Conservation (phyloP, 2,329 filamentous ascomycete genomes). For the Alternaria triticimaculans region DNA sequence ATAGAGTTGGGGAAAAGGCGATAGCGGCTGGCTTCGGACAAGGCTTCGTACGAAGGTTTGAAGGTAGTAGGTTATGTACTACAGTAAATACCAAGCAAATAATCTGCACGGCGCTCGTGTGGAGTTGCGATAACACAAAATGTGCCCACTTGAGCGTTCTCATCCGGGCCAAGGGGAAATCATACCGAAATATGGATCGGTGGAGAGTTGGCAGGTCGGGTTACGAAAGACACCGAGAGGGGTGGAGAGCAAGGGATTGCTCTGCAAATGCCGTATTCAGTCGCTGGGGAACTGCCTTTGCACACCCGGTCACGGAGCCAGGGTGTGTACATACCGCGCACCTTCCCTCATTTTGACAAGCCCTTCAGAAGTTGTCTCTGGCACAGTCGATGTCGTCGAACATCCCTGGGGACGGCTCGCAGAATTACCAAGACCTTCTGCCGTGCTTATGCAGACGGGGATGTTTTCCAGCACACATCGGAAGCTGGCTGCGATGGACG, state of each 20-base stretch:
- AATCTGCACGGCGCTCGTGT: neutral
- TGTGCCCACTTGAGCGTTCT: neutral
- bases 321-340: neutral
- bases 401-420: neutral
- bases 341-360: neutral
- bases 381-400: neutral
- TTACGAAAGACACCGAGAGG: constrained; percentile 1
- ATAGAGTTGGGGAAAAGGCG: neutral
- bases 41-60: neutral
- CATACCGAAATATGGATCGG: constrained; percentile 7
- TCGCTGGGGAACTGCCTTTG: neutral
- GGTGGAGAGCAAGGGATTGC: neutral
- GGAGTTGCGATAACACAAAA: constrained; percentile 3
- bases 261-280: neutral
- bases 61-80: constrained; percentile 10
- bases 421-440: neutral
- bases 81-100: neutral
- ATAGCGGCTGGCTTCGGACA: neutral
- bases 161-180: constrained; percentile 6
- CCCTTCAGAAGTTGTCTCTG: neutral
- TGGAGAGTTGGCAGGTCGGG: neutral
- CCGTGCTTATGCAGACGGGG: neutral
- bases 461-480: neutral
- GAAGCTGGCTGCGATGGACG: neutral
- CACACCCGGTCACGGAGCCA: neutral